Conservation (phyloP, 2,329 filamentous ascomycete species). For the Fusarium incarnatum region DNA sequence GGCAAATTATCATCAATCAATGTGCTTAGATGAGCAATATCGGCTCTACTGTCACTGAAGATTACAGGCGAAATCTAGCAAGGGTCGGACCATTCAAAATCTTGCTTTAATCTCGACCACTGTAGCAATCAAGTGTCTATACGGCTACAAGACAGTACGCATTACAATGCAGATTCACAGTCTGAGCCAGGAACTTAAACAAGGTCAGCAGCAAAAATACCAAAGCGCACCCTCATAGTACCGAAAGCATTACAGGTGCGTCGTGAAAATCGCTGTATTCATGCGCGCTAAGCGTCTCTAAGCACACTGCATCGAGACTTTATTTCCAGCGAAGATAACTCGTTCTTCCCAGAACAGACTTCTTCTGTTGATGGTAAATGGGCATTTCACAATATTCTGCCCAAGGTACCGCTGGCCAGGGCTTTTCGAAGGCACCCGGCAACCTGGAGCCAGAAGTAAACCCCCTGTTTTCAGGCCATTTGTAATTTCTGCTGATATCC, state of each 20-base stretch:
- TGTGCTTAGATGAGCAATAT: slow-evolving; percentile 1
- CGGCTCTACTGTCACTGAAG: neutral
- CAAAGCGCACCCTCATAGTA: neutral
- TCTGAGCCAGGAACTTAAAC: neutral
- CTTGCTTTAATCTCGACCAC: neutral
- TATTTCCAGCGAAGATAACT: slow-evolving; percentile 13
- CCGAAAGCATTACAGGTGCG: neutral
- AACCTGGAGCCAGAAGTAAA: slow-evolving; percentile 12
- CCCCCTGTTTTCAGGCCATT: neutral
- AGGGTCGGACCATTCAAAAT: neutral
- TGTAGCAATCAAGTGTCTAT: neutral
- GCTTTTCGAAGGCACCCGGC: slow-evolving; percentile 7
- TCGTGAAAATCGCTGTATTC: slow-evolving; percentile 32
- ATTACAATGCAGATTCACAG: neutral
- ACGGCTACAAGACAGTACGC: neutral
- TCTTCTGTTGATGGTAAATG: slow-evolving; percentile 28
- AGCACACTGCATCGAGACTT: slow-evolving; percentile 25
- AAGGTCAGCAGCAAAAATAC: neutral
- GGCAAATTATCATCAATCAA: neutral
- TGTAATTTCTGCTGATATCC: slow-evolving; percentile 19
- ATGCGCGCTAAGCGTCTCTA: slow-evolving; percentile 32
- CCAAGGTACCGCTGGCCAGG: slow-evolving; percentile 48
- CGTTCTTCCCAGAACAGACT: slow-evolving; percentile 5
- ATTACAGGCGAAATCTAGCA: neutral
- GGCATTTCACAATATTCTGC: slow-evolving; percentile 77